Conservation (phyloP, 2,329 filamentous ascomycete species). For the Diaporthe aspalathi region DNA sequence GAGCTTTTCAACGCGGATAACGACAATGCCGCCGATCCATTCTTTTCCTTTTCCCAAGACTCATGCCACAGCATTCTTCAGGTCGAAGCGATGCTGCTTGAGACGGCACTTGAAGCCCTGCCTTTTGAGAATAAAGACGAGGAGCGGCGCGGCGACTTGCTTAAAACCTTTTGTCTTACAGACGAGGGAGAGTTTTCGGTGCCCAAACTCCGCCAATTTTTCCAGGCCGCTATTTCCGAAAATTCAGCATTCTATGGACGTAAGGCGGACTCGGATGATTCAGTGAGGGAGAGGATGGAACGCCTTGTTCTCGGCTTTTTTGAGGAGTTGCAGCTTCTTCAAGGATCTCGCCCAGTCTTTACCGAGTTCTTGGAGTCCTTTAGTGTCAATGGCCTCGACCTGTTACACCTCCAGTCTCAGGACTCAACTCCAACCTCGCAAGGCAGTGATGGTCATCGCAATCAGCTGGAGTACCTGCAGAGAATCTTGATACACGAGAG, state of each 20-base stretch:
- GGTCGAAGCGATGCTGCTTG: not conserved
- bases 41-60: not conserved
- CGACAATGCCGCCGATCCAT: not conserved
- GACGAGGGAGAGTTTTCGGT: not conserved
- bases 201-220: not conserved
- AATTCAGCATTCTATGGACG: not conserved
- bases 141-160: not conserved
- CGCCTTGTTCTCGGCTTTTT: not conserved
- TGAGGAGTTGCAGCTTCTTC: not conserved
- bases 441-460: not conserved
- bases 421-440: not conserved
- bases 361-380: not conserved
- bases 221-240: not conserved
- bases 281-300: not conserved
- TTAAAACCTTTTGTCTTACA: not conserved
- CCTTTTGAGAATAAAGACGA: not conserved
- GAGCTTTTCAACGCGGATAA: not conserved
- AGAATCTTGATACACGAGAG: too few species aligned
- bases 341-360: not conserved
- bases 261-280: not conserved
- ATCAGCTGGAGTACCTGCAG: not conserved
- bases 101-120: not conserved
- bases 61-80: not conserved
- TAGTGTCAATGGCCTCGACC: not conserved
- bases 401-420: not conserved